Evolutionary conservation across 257 asterid species (phyloP), one percentile per base, ranked within the genome.

Genomic region (Mitragyna speciosa): DNA sequence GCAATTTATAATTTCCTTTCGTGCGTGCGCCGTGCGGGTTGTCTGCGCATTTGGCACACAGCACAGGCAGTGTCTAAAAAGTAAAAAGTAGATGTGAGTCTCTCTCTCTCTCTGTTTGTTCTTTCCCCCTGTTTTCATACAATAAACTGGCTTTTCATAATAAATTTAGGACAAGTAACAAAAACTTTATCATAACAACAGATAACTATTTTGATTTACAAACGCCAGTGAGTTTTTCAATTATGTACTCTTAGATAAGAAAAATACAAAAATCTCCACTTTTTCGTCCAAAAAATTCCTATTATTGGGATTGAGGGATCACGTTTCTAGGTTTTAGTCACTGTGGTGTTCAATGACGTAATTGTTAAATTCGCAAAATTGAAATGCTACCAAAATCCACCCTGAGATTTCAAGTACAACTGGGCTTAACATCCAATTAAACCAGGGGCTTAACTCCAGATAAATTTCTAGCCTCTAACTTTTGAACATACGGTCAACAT

Each of bases 401-500:
- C 9, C 61, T 19, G 48, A 22, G 7, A 51, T 59, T 52, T 28
- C n/a, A 14, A 17, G 19, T 73, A 16, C 28, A 39, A 45, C 12
- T n/a, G 39, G 31, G 39, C 52, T 24, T 15, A 54, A 56, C 36
- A 30, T 72, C 76, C 26, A 45, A 45, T 45, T 36, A 47, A 5
- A 58, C 16, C 12, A 12, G 65, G 65, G 76, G 2, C 36, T 48
- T 72, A 12, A 28, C 30, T 51, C 16, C 65, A 28, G 30, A 49
- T 52, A 22, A 72, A 49, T 45, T 14, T 8, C 26, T 69, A 24
- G 22, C 12, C 36, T 70, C 65, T n/a, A n/a, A 73, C 77, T 52
- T 73, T 76, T 28, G 26, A 43, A 61, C 72, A n/a, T 4, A 28
- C 30, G 14, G 73, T 48, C 80, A 76, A 61, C 28, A 64, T 76